Percentiles rank a stretch among this genome's conserved stretches.
These are phyloP conservation scores for Diophrys sp. DNA, from an alignment of 73 alveolate species.

Conservation along the genomic window DNA sequence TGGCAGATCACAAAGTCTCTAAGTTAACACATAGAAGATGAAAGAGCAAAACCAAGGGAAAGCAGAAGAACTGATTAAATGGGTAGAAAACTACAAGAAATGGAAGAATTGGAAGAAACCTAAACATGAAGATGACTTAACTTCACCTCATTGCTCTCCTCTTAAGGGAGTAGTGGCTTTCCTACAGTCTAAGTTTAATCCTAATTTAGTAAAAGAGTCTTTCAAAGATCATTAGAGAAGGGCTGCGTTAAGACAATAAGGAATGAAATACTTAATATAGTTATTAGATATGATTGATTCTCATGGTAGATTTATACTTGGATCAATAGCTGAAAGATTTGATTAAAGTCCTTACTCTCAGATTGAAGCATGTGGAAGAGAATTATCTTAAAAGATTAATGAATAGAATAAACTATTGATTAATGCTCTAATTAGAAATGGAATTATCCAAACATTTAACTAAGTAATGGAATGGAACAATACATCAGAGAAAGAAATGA, in stretches of 20 bases:
- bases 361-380: constrained; percentile 45
- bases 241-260: constrained; percentile 54
- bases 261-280: constrained; percentile 24
- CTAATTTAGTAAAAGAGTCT: not conserved
- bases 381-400: constrained; percentile 19
- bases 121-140: constrained; percentile 20
- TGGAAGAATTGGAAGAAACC: constrained; percentile 54
- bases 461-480: too few species aligned
- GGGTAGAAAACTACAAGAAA: constrained; percentile 59
- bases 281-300: constrained; percentile 3
- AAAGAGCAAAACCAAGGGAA: not conserved
- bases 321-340: constrained; percentile 20
- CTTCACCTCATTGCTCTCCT: constrained; percentile 47
- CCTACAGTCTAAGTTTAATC: constrained; percentile 12
- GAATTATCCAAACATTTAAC: too few species aligned
- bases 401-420: constrained; percentile 11
- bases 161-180: constrained; percentile 52
- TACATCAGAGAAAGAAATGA: too few species aligned
- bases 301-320: constrained; percentile 37
- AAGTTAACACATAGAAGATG: constrained; percentile 16
- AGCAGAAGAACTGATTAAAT: constrained; percentile 34
- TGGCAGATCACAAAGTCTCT: constrained; percentile 38
- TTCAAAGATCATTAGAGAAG: constrained; percentile 20
- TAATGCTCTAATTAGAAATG: constrained; percentile 23
- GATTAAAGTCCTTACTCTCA: constrained; percentile 1